Conservation (phyloP, 2,329 filamentous ascomycete genomes). For the Fusarium compactum region DNA sequence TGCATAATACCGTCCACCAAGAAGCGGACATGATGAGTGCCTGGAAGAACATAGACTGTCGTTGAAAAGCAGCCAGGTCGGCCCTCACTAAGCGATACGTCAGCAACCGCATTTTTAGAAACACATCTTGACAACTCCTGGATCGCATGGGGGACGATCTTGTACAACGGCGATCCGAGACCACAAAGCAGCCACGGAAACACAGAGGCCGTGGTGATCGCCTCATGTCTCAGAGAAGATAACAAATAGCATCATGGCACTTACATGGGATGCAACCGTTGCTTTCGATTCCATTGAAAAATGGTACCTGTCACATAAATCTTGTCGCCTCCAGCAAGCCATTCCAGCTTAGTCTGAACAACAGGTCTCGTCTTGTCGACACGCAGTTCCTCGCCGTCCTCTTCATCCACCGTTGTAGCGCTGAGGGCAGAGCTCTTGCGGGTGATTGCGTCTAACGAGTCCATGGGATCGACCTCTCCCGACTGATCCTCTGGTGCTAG, state of each 20-base stretch:
- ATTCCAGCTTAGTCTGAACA: conserved; percentile 87
- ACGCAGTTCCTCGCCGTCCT: conserved; percentile 80
- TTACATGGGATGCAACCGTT: conserved; percentile 86
- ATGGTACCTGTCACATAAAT: conserved; percentile 98
- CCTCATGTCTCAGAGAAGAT: conserved; percentile 39
- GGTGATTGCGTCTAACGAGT: conserved; percentile 62
- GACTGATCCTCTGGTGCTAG: conserved; percentile 72
- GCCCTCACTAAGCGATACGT: conserved; percentile 58
- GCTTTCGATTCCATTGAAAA: conserved; percentile 97
- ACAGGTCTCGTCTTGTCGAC: conserved; percentile 81
- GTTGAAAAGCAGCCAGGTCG: conserved; percentile 77
- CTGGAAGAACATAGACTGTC: conserved; percentile 85
- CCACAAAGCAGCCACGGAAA: conserved; percentile 41
- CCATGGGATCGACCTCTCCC: conserved; percentile 65
- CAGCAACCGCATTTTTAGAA: conserved; percentile 26
- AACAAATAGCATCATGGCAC: conserved; percentile 52
- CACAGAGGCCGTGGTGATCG: conserved; percentile 44
- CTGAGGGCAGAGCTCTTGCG: conserved; percentile 70
- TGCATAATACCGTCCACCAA: conserved; percentile 94
- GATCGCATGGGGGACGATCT: conserved; percentile 2
- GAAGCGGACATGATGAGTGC: conserved; percentile 97
- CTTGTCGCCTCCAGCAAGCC: conserved; percentile 85
- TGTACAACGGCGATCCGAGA: conserved; percentile 42
- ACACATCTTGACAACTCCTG: conserved; percentile 4
- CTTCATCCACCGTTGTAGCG: conserved; percentile 78